phyloP scores from a whole-genome alignment of 176 grass and related monocot genomes.

The Miscanthus lutarioriparius region DNA sequence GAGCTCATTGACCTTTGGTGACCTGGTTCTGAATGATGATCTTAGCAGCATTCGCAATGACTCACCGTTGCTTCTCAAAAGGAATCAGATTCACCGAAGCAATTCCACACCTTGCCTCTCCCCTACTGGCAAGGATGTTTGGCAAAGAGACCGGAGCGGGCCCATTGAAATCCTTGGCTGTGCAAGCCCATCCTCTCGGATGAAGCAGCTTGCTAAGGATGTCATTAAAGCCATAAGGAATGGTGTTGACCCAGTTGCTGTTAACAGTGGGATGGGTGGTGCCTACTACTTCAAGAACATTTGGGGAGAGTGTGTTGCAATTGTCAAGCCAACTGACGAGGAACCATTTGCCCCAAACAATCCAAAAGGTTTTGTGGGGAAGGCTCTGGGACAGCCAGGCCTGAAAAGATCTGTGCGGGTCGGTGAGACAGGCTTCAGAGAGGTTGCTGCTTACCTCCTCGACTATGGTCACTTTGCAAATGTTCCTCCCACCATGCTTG shows the following conservation, averaged over 20 bases:
- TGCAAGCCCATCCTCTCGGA: slow-evolving; percentile 59
- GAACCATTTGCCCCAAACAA: slow-evolving; percentile 97
- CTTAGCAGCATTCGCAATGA: slow-evolving; percentile 84
- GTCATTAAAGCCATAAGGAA: slow-evolving; percentile 68
- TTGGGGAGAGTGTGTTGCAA: slow-evolving; percentile 78
- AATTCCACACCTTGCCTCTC: slow-evolving; percentile 91
- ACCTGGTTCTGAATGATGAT: slow-evolving; percentile 83
- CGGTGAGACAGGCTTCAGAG: slow-evolving; percentile 90
- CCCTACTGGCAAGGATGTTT: slow-evolving; percentile 63
- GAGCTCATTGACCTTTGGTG: slow-evolving; percentile 85
- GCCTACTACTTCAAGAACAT: slow-evolving; percentile 89
- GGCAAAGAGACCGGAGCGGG: slow-evolving; percentile 60
- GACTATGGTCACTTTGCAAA: slow-evolving; percentile 77
- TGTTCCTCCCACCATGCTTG: slow-evolving; percentile 84
- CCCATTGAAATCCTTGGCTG: slow-evolving; percentile 86
- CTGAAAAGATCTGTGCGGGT: slow-evolving; percentile 90
- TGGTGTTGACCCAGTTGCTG: slow-evolving; percentile 73
- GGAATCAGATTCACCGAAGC: slow-evolving; percentile 78
- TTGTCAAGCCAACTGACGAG: slow-evolving; percentile 95
- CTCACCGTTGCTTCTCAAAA: slow-evolving; percentile 76
- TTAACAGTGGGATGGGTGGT: slow-evolving; percentile 85
- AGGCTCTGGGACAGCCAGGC: slow-evolving; percentile 77
- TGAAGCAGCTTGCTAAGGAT: slow-evolving; percentile 84
- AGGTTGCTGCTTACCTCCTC: slow-evolving; percentile 87
- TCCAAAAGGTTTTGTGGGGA: slow-evolving; percentile 92